Base-by-base conservation (phyloP, 805 yeast species). In the Kazachstania viticola region DNA sequence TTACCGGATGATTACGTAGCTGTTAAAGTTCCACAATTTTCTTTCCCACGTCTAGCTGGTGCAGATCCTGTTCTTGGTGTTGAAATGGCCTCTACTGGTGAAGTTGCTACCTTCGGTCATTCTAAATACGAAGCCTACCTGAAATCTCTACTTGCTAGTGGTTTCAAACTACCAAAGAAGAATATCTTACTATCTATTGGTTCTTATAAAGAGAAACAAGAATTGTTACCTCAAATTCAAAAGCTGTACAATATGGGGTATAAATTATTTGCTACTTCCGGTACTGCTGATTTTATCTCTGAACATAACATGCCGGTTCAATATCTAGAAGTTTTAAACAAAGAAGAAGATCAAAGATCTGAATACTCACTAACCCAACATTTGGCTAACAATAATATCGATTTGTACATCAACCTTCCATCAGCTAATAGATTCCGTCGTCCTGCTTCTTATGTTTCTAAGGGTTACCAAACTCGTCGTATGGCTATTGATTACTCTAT, bases 31-130 rank as follows among this genome's bases (percentile, higher is more conserved):
- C 97, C 97, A 9, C 97, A 88, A 62, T 88, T 88, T 64, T 87
- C 96, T 5, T 88, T 91, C 76, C 80, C 96, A 19, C 77, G 97
- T 60, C 71, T 88, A 45, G 82, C 95, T 29, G 97, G 97, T 48
- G 97, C 97, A 34, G 97, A 88, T 58, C 97, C 97, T 33, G 85
- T 88, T 39, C 68, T 88, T 44, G 97, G 97, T 65, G 97, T 88
- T 43, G 97, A 88, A 64, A 88, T 88, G 97, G 95, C 97, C 14
- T 88, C 96, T 19, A 88, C 97, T 40, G 97, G 97, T 70, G 97
- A 85, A 61, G 96, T 87, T 53, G 99, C 99, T 30, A 74, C 93
- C 41, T 88, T 91, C 55, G 99, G 98, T 51, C 84, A 71, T 53
- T 79, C 87, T 68, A 88, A 88, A 62, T 87, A 85, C 54, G 98